Evolutionary conservation across 1,284 basidiomycete species (phyloP).

Genomic region (Cryptococcus neoformans): DNA sequence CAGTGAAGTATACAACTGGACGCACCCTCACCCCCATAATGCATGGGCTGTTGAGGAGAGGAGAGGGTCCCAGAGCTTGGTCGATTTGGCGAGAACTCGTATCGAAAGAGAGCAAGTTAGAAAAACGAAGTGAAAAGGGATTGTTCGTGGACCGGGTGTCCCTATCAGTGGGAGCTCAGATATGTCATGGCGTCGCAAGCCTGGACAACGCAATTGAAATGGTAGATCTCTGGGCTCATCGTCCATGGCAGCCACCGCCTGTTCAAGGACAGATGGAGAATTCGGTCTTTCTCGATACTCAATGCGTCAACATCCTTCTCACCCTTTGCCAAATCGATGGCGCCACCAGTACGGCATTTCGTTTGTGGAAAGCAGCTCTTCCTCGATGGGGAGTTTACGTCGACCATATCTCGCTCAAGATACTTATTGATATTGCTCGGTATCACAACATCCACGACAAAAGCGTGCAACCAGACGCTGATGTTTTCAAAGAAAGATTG

Average conservation of each 20-base stretch:
- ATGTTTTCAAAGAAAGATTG: constrained; percentile 19
- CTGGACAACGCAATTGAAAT: constrained; percentile 22
- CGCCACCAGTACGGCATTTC: constrained; percentile 27
- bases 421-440: constrained; percentile 31
- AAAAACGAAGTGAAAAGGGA: neutral
- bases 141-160: constrained; percentile 25
- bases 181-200: constrained; percentile 9
- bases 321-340: constrained; percentile 14
- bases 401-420: constrained; percentile 28
- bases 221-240: constrained; percentile 28
- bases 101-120: constrained; percentile 6
- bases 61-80: constrained; percentile 16
- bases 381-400: constrained; percentile 36
- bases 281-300: constrained; percentile 24
- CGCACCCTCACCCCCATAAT: constrained; percentile 31
- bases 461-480: neutral
- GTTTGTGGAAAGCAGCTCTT: constrained; percentile 30
- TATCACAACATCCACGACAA: constrained; percentile 10
- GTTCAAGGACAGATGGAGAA: neutral
- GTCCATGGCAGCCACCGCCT: constrained; percentile 6
- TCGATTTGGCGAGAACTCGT: constrained; percentile 24
- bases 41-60: constrained; percentile 20
- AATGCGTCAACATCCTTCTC: constrained; percentile 34
- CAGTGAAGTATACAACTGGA: constrained; percentile 6
- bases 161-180: constrained; percentile 27